Conservation (phyloP, 2,329 filamentous ascomycete genomes). For the Hymenoscyphus scutula region DNA sequence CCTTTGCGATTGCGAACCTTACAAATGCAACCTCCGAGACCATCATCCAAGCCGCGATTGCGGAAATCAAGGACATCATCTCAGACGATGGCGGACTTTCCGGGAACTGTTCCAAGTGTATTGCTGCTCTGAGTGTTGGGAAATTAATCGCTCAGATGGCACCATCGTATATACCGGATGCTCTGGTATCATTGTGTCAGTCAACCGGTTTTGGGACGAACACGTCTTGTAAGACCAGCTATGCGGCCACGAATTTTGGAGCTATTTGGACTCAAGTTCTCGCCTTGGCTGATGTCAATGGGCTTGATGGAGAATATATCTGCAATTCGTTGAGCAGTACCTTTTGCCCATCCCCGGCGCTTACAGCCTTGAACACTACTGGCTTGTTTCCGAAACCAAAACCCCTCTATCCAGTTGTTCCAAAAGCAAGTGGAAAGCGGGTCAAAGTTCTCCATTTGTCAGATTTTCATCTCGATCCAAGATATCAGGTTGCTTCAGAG, state of each 20-base stretch:
- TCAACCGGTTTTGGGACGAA: conserved; percentile 46
- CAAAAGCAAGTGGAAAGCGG: conserved; percentile 49
- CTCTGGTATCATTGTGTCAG: conserved; percentile 51
- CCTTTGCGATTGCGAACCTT: conserved; percentile 46
- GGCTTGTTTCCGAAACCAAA: conserved; percentile 53
- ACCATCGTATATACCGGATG: conserved; percentile 47
- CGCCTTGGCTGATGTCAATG: conserved; percentile 50
- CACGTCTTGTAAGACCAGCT: conserved; percentile 47
- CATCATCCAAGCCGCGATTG: conserved; percentile 43
- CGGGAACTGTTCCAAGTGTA: conserved; percentile 52
- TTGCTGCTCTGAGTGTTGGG: conserved; percentile 48
- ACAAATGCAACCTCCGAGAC: conserved; percentile 40
- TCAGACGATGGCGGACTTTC: conserved; percentile 37
- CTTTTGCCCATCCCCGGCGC: conserved; percentile 48
- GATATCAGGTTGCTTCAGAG: conserved; percentile 52
- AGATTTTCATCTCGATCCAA: conserved; percentile 54
- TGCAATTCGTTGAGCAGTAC: conserved; percentile 48
- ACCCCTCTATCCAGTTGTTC: conserved; percentile 44
- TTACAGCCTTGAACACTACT: conserved; percentile 45
- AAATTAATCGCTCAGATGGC: conserved; percentile 50
- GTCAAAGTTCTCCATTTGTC: conserved; percentile 56
- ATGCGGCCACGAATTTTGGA: conserved; percentile 47
- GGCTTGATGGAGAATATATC: conserved; percentile 56
- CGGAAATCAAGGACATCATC: conserved; percentile 47
- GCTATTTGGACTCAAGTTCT: conserved; percentile 58